A percentile compares a stretch with the other conserved stretches of the same genome.
Evolutionary conservation across 2,329 filamentous ascomycete species (phyloP).

Genomic region (Madurella mycetomatis): DNA sequence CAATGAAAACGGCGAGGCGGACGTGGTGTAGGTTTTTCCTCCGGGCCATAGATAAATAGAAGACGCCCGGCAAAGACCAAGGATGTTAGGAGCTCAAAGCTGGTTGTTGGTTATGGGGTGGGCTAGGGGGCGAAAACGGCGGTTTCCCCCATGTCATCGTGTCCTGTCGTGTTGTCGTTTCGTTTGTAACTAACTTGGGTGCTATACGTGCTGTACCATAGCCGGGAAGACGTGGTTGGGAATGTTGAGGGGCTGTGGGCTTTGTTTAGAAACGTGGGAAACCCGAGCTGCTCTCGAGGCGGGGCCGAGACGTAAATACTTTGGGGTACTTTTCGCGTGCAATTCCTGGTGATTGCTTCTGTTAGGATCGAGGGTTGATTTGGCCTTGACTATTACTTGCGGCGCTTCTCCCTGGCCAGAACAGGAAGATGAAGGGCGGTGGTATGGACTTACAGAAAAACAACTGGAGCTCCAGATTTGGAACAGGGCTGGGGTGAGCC

Average conservation of each 20-base stretch:
- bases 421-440: no score
- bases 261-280: not conserved
- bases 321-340: not conserved
- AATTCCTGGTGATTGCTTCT: not conserved
- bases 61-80: not conserved
- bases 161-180: conserved; percentile 8
- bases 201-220: conserved; percentile 16
- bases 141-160: conserved; percentile 5
- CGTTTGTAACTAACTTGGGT: conserved; percentile 8
- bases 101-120: not conserved
- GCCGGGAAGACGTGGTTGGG: not conserved
- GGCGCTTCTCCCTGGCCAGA: no score
- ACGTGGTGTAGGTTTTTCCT: conserved; percentile 19
- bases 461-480: no score
- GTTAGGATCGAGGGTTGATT: not conserved
- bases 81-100: not conserved
- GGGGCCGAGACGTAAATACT: not conserved
- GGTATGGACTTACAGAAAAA: not conserved
- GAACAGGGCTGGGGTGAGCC: no score
- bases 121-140: conserved; percentile 8
- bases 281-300: not conserved
- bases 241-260: not conserved
- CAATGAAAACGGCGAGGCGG: not conserved
- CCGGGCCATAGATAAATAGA: conserved; percentile 4
- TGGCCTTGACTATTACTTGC: not conserved